Percentiles rank a stretch among this genome's conserved stretches.
phyloP scores from a whole-genome alignment of 2,329 filamentous ascomycete genomes.

The Scedosporium minutisporum region DNA sequence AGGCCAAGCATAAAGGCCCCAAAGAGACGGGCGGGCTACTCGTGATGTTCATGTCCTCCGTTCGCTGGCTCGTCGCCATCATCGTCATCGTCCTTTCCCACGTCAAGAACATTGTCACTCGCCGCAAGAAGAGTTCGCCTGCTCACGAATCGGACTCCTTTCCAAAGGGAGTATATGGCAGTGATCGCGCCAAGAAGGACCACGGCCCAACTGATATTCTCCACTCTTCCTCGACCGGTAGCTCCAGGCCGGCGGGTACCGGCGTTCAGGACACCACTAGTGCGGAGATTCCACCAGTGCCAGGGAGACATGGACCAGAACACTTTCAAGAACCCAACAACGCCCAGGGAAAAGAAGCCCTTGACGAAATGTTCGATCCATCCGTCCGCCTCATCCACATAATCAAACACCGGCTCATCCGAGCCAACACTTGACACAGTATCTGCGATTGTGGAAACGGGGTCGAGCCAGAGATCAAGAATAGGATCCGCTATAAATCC shows the following conservation, averaged over 20 bases:
- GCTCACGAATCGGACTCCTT: slow-evolving; percentile 65
- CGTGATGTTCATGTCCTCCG: slow-evolving; percentile 22
- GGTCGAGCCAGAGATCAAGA: slow-evolving; percentile 79
- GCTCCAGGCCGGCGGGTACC: slow-evolving; percentile 43
- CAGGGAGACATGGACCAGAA: slow-evolving; percentile 65
- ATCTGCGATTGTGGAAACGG: slow-evolving; percentile 50
- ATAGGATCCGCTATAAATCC: slow-evolving; percentile 92
- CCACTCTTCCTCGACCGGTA: slow-evolving; percentile 67
- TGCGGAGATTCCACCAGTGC: slow-evolving; percentile 66
- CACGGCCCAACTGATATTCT: slow-evolving; percentile 69
- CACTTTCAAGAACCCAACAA: slow-evolving; percentile 77
- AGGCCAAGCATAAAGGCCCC: background rate
- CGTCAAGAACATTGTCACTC: slow-evolving; percentile 73
- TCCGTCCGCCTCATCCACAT: slow-evolving; percentile 37
- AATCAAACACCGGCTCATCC: slow-evolving; percentile 30
- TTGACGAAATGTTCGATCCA: slow-evolving; percentile 85
- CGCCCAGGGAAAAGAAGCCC: slow-evolving; percentile 78
- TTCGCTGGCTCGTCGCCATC: slow-evolving; percentile 39
- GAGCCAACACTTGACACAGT: slow-evolving; percentile 30
- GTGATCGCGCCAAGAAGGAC: slow-evolving; percentile 72
- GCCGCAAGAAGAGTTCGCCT: slow-evolving; percentile 64
- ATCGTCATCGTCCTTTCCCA: slow-evolving; percentile 52
- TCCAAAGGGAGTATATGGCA: slow-evolving; percentile 78
- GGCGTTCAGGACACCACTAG: slow-evolving; percentile 41
- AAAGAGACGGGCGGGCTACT: background rate